These are phyloP conservation scores for Verticillium zaregamsianum DNA, from an alignment of 2,329 filamentous ascomycete species.

Conservation along the genomic window DNA sequence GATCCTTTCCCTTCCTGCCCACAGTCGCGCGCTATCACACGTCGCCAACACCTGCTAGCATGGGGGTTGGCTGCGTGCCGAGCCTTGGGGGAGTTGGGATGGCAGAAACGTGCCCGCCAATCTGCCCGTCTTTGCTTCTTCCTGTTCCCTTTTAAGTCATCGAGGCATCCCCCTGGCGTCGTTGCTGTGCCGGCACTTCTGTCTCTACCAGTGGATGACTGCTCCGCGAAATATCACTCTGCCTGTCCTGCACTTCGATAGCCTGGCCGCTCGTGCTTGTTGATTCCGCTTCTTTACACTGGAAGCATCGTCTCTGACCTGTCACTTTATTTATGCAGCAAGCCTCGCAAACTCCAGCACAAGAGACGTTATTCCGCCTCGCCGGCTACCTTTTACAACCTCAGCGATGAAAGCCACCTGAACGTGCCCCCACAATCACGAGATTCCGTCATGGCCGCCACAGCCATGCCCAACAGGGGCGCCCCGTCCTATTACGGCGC, in stretches of 20 bases:
- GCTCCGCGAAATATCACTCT: not conserved
- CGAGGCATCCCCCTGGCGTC: not conserved
- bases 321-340: conserved; percentile 1
- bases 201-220: not conserved
- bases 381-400: conserved; percentile 6
- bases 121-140: not conserved
- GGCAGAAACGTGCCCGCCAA: conserved; percentile 1
- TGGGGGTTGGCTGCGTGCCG: not conserved
- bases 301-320: conserved; percentile 4
- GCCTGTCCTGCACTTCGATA: not conserved
- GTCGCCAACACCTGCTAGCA: conserved; percentile 1
- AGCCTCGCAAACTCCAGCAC: conserved; percentile 11
- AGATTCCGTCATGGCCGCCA: conserved; percentile 2
- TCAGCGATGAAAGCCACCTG: conserved; percentile 10
- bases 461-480: conserved; percentile 7
- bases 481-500: conserved; percentile 13
- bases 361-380: conserved; percentile 12
- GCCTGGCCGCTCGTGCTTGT: conserved; percentile 1
- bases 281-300: not conserved
- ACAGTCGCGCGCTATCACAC: not conserved
- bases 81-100: conserved; percentile 2
- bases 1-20: not conserved
- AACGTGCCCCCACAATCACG: conserved; percentile 9
- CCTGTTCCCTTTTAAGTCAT: not conserved
- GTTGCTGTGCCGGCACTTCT: conserved; percentile 1